These are phyloP conservation scores for Mycena latifolia DNA, from an alignment of 768 basidiomycete genomes.

Conservation along the genomic window DNA sequence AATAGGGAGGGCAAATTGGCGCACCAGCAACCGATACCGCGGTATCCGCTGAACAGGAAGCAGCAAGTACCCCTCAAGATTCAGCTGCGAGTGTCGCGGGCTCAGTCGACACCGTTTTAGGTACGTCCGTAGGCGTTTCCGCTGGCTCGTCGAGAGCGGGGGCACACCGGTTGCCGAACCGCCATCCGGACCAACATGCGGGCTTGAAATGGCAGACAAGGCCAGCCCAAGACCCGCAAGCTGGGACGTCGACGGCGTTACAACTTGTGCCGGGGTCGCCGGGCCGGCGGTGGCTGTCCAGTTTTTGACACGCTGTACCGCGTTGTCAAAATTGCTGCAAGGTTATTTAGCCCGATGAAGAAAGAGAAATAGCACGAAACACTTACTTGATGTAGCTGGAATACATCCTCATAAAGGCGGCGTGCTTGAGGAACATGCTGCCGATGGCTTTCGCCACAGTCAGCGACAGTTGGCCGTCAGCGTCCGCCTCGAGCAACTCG, in stretches of 20 bases:
- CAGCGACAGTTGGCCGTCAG: conserved; percentile 79
- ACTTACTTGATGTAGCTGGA: conserved; percentile 96
- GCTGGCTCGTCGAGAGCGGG: conserved; percentile 81
- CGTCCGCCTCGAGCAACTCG: conserved; percentile 65
- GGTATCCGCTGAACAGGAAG: conserved; percentile 97
- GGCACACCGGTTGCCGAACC: conserved; percentile 59
- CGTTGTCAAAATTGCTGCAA: conserved; percentile 92
- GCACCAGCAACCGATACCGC: conserved; percentile 92
- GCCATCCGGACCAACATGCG: conserved; percentile 54
- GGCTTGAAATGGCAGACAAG: conserved; percentile 64
- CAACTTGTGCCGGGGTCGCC: conserved; percentile 55
- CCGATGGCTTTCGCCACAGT: conserved; percentile 86
- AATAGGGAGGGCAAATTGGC: conserved; percentile 41
- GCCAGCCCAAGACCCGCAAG: conserved; percentile 71
- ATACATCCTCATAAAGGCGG: conserved; percentile 99
- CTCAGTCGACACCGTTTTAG: conserved; percentile 91
- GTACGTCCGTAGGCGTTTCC: conserved; percentile 90
- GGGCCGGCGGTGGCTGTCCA: conserved; percentile 78
- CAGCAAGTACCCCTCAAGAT: conserved; percentile 92
- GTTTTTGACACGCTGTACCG: conserved; percentile 86
- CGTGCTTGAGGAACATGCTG: conserved; percentile 91
- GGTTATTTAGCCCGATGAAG: conserved; percentile 29
- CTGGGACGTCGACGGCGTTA: conserved; percentile 73
- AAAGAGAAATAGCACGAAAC: conserved; percentile 21
- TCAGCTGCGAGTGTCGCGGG: conserved; percentile 93